Base-by-base conservation (phyloP, 495 filamentous ascomycete species). In the Penicillium flavigenum region DNA sequence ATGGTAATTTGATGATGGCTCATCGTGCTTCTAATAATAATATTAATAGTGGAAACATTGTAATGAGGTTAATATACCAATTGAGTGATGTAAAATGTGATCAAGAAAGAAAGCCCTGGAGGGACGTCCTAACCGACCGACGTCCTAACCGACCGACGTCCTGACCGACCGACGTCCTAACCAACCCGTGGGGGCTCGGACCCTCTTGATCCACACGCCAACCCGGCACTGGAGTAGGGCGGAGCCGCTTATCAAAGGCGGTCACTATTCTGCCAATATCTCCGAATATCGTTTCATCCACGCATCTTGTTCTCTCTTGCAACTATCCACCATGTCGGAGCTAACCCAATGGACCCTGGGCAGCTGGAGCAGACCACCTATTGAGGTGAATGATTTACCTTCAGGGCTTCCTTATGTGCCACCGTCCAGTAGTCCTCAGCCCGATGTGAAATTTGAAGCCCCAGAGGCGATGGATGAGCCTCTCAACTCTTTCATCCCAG, bases 181-280 rank as follows among this genome's bases (percentile, higher is more conserved):
- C 10, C 5, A 26, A 36, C 12, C 34, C 34, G 14, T 38, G 34
- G 34, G 34, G 7, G 24, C 50, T 27, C 4, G 50, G 38, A 19
- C 50, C 50, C 50, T 11, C 22, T 42, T 29, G 29, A 26, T 52
- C 50, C 50, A 52, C 50, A 24, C 16, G 5, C 32, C 20, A n/a
- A 20, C 19, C 22, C 36, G 27, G 24, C 5, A 5, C 24, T 26
- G 24, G 24, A 26, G 0, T 27, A 27, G 26, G 26, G 36, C 49
- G 19, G 36, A 32, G 46, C 46, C 24, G 46, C 46, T 32, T 16
- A 26, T 50, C 31, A 2, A 27, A 52, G n/a, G 50, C 50, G 50
- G 50, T 52, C 22, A 39, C 22, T 14, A 3, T 51, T 51, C 22
- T 51, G 49, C 29, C 29, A 12, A 19, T 31, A 8, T 17, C 36